Evolutionary conservation across 495 filamentous ascomycete genomes (phyloP), one percentile per base, ranked within the genome.

Genomic region (Aspergillus hancockii): DNA sequence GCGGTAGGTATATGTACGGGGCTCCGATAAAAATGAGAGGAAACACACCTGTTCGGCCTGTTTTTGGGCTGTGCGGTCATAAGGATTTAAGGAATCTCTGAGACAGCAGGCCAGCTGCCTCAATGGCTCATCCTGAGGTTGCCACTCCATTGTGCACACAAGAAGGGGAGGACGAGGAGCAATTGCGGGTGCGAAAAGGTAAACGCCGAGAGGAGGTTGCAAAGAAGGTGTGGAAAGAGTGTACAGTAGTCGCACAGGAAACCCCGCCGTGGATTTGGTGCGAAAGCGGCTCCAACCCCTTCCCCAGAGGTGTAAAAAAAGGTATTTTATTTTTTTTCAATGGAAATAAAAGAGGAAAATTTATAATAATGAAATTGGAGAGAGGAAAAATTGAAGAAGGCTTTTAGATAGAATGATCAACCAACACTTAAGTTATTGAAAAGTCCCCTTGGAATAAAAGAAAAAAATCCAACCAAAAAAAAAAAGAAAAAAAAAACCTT

Each of bases 51-150:
- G 62, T 73, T 80, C 78, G 57, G 94, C 94, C 68, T 93, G 86
- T 74, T 91, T 96, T 71, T 95, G 92, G 34, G 87, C 85, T 59
- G 70, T 78, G 62, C 83, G 80, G 74, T 97, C 82, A 74, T 88
- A 86, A 56, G 88, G 85, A 73, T 91, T 93, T 67, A 99, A 81
- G 50, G 95, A 97, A 77, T 97, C 92, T 75, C 84, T 88, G 66
- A 99, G 85, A 75, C 87, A 98, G 68, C 85, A 85, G 63, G 91
- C 89, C 43, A 99, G 84, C 80, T 96, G 91, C 79, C 83, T 82
- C 81, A 98, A 81, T 69, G 88, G 89, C 79, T 90, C 90, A 61
- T 88, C 83, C 71, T 90, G 83, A 32, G 94, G 95, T 79, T 96
- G 91, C 94, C 94, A 99, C 69, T 85, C 85, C 92, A 96, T 97